A percentile compares a stretch with the other conserved stretches of the same genome.
phyloP scores from a whole-genome alignment of 148 eudicot genomes.

The Vaccinium corymbosum region DNA sequence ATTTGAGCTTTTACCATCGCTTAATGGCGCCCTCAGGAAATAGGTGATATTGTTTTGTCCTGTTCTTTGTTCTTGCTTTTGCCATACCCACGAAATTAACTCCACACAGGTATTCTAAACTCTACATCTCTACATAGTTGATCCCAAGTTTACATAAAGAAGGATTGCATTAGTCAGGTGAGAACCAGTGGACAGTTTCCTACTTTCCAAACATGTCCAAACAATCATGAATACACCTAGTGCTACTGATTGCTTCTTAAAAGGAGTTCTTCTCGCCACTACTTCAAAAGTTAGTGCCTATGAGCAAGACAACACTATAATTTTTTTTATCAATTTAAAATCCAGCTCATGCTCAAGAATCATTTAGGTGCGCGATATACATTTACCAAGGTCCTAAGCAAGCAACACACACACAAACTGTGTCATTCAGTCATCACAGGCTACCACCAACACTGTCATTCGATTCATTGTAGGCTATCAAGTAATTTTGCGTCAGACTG shows the following conservation, averaged over 20 bases:
- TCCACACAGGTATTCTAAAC: background rate
- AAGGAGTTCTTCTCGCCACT: background rate
- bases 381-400: conserved; percentile 8
- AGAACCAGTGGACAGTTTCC: background rate
- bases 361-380: background rate
- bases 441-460: no score
- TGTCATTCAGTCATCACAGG: background rate
- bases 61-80: background rate
- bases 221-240: background rate
- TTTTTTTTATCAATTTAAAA: background rate
- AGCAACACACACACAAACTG: background rate
- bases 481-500: no score
- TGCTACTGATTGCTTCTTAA: background rate
- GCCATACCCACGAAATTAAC: conserved; percentile 1
- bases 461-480: background rate
- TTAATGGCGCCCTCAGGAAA: background rate
- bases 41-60: background rate
- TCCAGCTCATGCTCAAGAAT: background rate
- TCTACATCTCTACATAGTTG: background rate
- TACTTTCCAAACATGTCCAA: background rate
- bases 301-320: background rate
- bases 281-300: background rate
- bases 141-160: background rate
- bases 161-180: background rate
- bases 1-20: background rate